phyloP scores from a whole-genome alignment of 2,329 filamentous ascomycete species.

The Alternaria ethzedia region DNA sequence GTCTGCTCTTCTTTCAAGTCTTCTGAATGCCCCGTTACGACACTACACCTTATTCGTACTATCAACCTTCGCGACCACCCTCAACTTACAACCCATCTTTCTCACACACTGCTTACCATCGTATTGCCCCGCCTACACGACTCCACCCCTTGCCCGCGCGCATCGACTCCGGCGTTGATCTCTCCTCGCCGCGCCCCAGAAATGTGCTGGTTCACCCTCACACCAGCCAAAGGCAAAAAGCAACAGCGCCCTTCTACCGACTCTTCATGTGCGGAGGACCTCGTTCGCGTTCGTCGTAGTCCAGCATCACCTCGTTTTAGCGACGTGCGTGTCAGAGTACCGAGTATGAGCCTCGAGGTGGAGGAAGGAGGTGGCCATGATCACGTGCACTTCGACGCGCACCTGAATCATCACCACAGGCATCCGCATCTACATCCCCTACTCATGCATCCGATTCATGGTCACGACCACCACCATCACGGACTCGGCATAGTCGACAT shows the following conservation, averaged over 20 bases:
- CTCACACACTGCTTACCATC: constrained; percentile 28
- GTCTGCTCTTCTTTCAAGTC: constrained; percentile 7
- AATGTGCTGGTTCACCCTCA: constrained; percentile 46
- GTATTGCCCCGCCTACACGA: constrained; percentile 28
- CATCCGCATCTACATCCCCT: constrained; percentile 33
- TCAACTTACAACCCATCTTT: constrained; percentile 28
- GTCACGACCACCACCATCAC: constrained; percentile 16
- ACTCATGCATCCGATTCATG: constrained; percentile 32
- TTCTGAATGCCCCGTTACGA: constrained; percentile 31
- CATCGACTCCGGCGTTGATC: constrained; percentile 21
- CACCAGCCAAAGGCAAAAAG: constrained; percentile 29
- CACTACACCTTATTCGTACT: constrained; percentile 20
- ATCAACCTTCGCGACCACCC: constrained; percentile 24
- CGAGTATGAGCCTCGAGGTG: constrained; percentile 25
- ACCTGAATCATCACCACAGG: constrained; percentile 23
- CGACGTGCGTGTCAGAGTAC: constrained; percentile 30
- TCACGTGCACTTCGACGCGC: constrained; percentile 25
- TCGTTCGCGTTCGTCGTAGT: constrained; percentile 37
- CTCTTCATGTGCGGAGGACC: constrained; percentile 35
- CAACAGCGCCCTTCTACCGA: constrained; percentile 23
- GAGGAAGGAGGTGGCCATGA: constrained; percentile 24
- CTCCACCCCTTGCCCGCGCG: constrained; percentile 27
- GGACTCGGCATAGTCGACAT: background rate
- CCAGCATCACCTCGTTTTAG: constrained; percentile 25
- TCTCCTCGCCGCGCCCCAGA: constrained; percentile 10